These are phyloP conservation scores for Collybia sp. DNA, from an alignment of 768 basidiomycete species.

Conservation along the genomic window DNA sequence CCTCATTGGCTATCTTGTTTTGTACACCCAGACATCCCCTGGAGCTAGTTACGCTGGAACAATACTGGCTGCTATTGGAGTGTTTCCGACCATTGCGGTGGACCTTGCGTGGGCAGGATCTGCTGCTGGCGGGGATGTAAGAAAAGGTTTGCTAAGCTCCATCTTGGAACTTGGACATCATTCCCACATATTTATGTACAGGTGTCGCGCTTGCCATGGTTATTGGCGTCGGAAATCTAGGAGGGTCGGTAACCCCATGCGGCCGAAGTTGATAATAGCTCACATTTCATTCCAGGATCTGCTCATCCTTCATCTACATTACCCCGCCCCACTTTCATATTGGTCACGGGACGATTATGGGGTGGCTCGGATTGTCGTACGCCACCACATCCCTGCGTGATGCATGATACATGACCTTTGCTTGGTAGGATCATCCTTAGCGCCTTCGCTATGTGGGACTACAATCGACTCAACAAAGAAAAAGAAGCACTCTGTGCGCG, in stretches of 20 bases:
- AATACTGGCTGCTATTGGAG: conserved; percentile 46
- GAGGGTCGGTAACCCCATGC: conserved; percentile 23
- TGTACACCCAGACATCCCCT: conserved; percentile 30
- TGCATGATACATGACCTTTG: not conserved
- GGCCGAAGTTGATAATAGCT: not conserved
- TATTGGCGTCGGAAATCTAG: conserved; percentile 51
- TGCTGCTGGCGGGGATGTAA: conserved; percentile 52
- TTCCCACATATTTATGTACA: not conserved
- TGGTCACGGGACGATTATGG: conserved; percentile 29
- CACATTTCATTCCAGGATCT: conserved; percentile 25
- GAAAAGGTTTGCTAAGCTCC: conserved; percentile 27
- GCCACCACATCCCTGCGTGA: conserved; percentile 2
- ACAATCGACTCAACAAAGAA: conserved; percentile 40
- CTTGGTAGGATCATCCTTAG: conserved; percentile 27
- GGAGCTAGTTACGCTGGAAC: conserved; percentile 42
- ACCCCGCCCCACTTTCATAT: conserved; percentile 30
- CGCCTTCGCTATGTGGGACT: conserved; percentile 44
- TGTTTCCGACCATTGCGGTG: conserved; percentile 45
- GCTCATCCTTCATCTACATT: conserved; percentile 35
- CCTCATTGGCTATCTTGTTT: conserved; percentile 46
- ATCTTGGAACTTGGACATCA: not conserved
- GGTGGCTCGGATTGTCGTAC: conserved; percentile 28
- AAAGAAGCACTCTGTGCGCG: conserved; percentile 40
- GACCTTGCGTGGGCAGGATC: conserved; percentile 50
- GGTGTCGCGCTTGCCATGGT: conserved; percentile 46